Conservation (phyloP, 2,329 filamentous ascomycete genomes). For the Ophiostoma australiae region DNA sequence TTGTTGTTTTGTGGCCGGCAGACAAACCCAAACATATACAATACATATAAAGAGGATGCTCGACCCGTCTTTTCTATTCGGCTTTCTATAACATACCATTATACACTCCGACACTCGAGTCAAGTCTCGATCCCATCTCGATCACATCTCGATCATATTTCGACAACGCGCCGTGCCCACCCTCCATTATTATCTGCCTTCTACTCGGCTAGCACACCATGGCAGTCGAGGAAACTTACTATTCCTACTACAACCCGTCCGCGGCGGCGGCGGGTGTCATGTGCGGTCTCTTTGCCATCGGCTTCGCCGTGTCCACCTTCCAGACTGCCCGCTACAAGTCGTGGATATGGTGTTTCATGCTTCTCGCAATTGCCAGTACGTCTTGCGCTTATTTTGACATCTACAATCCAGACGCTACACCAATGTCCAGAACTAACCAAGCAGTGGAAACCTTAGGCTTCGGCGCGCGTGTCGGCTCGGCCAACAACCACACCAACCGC, state of each 20-base stretch:
- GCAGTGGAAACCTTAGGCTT: not conserved
- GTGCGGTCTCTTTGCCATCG: constrained; percentile 31
- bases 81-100: not conserved
- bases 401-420: not conserved
- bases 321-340: constrained; percentile 31
- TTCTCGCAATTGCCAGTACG: constrained; percentile 31
- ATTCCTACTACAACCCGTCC: constrained; percentile 31
- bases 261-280: constrained; percentile 30
- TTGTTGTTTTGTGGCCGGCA: not conserved
- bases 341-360: constrained; percentile 34
- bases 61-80: not conserved
- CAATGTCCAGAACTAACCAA: not conserved
- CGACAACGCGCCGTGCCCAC: too few species aligned
- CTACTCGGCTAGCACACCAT: constrained; percentile 12
- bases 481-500: constrained; percentile 27
- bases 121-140: too few species aligned
- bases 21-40: not conserved
- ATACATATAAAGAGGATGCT: not conserved
- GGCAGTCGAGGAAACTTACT: constrained; percentile 21
- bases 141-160: not conserved
- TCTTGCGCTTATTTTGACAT: not conserved
- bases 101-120: too few species aligned
- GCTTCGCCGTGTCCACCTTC: constrained; percentile 29
- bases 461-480: constrained; percentile 34
- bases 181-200: too few species aligned